These are phyloP conservation scores for Cyberlindnera misumaiensis DNA, from an alignment of 805 yeast genomes.

Conservation along the genomic window DNA sequence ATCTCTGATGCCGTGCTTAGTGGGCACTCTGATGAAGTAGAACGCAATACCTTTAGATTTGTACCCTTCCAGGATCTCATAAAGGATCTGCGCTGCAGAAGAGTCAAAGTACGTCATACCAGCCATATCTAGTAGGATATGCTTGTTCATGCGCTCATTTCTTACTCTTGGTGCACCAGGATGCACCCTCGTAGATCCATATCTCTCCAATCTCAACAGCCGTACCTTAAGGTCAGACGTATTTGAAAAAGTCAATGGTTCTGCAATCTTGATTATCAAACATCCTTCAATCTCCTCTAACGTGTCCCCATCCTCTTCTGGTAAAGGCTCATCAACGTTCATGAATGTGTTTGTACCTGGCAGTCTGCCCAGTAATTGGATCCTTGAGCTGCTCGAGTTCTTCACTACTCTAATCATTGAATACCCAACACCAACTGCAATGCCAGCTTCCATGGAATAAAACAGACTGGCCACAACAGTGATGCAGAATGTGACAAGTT, in stretches of 20 bases:
- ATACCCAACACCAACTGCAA: constrained; percentile 77
- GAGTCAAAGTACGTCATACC: constrained; percentile 82
- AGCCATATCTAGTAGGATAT: constrained; percentile 66
- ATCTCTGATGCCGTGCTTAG: constrained; percentile 37
- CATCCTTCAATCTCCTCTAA: constrained; percentile 59
- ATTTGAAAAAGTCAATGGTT: constrained; percentile 84
- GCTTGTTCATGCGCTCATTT: constrained; percentile 39
- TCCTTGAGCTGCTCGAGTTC: constrained; percentile 75
- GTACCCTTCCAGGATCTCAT: constrained; percentile 54
- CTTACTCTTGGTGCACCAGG: constrained; percentile 61
- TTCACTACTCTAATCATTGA: constrained; percentile 74
- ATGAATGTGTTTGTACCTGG: constrained; percentile 56
- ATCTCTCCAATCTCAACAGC: constrained; percentile 62
- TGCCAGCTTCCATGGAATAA: constrained; percentile 84
- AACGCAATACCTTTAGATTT: constrained; percentile 48
- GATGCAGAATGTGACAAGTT: constrained; percentile 58
- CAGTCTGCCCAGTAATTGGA: constrained; percentile 71
- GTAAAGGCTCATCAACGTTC: constrained; percentile 61
- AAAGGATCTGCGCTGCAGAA: constrained; percentile 67
- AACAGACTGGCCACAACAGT: constrained; percentile 59
- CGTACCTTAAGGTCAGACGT: constrained; percentile 67
- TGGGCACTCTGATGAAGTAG: constrained; percentile 54
- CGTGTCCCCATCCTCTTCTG: constrained; percentile 19
- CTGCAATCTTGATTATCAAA: constrained; percentile 74
- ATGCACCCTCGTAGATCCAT: constrained; percentile 68